Evolutionary conservation across 768 basidiomycete species (phyloP), one percentile per base, ranked within the genome.

Genomic region (Galerina sulciceps): DNA sequence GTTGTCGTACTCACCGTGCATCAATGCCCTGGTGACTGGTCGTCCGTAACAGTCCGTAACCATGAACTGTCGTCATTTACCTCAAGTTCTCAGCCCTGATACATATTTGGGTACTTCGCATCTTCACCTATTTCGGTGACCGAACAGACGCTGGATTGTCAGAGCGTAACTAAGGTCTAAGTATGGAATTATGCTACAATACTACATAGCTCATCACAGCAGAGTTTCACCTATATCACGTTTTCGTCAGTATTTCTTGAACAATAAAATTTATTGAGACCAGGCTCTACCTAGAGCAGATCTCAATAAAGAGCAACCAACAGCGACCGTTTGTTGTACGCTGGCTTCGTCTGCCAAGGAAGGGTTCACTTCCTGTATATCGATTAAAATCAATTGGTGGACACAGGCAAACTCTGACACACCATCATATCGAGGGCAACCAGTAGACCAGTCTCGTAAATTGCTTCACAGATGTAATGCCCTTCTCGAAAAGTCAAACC

Each of bases 401-500:
- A 31, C 53, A 20, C 42, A 37, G 44, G 43, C 55, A 64, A 54
- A 44, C 10, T n/a, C 35, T 20, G 18, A 71, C 85, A 46, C 60
- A 91, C 95, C 95, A 99, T 96, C 61, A 99, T 79, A 75, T 99
- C 96, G 20, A 99, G 76, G 0, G 89, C 93, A 22, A 97, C 95
- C 17, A 99, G 84, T 57, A 91, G 83, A 6, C 95, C 95, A 5
- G 96, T 99, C 79, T 97, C 95, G 60, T 87, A 86, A 42, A 99
- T 85, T 5, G 91, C 89, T 75, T 98, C 95, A 64, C 92, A 94
- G 67, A 96, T 95, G 72, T 96, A 98, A 75, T 98, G 97, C n/a
- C 96, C 96, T 71, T 99, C 97, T 63, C 97, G 81, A 79, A 99
- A 99, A 18, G 93, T 95, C 60, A 99, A 77, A 10, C 97, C 97